A percentile compares a stretch with the other conserved stretches of the same genome.
Evolutionary conservation across 441 rosid species (phyloP).

Genomic region (Erodium texanum): DNA sequence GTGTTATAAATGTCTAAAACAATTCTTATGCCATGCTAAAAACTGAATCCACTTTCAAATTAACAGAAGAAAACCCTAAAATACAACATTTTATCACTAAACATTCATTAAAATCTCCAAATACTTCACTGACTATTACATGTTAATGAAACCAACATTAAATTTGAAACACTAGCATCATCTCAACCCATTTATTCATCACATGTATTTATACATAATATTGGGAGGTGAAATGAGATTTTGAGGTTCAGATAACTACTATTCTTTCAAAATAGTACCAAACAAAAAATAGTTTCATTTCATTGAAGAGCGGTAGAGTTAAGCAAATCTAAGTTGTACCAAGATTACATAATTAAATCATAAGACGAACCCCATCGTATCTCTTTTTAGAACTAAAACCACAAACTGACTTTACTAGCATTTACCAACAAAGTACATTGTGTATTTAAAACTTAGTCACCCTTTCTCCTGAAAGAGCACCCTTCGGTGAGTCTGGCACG

Average conservation of each 20-base stretch:
- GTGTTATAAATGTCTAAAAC: too few species aligned
- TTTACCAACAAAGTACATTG: neutral
- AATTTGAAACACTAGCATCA: too few species aligned
- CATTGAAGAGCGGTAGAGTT: neutral
- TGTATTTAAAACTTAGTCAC: neutral
- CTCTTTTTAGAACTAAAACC: neutral
- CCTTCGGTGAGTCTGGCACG: constrained; percentile 6
- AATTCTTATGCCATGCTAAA: too few species aligned
- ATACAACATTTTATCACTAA: too few species aligned
- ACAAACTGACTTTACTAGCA: neutral
- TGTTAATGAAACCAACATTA: too few species aligned
- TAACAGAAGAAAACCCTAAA: too few species aligned
- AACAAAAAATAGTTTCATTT: neutral
- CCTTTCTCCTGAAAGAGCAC: constrained; percentile 6
- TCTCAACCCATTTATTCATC: neutral
- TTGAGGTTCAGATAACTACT: neutral
- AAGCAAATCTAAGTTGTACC: neutral
- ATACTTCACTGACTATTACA: too few species aligned
- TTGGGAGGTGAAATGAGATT: too few species aligned
- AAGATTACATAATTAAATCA: neutral
- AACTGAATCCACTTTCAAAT: too few species aligned
- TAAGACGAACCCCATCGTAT: neutral
- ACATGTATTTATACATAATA: neutral
- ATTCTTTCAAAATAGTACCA: neutral
- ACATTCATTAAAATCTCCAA: too few species aligned